Conservation (phyloP, 116 monocot species). For the Trichopus zeylanicus region DNA sequence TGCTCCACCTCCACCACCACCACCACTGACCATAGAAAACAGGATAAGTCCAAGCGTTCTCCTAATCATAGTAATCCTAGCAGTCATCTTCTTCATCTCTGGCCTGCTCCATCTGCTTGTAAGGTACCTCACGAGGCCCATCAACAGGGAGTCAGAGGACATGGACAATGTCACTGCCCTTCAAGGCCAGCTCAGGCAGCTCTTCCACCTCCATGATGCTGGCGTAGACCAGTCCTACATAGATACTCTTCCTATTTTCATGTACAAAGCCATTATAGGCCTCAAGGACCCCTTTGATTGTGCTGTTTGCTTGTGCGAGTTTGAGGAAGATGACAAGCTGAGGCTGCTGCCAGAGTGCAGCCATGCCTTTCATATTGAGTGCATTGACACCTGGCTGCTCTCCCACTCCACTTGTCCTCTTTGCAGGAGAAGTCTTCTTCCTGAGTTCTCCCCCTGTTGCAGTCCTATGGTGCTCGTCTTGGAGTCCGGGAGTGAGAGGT, state of each 20-base stretch:
- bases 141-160: slow-evolving; percentile 28
- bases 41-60: slow-evolving; percentile 65
- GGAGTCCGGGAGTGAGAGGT: slow-evolving; percentile 23
- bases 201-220: slow-evolving; percentile 82
- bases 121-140: slow-evolving; percentile 38
- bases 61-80: slow-evolving; percentile 59
- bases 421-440: slow-evolving; percentile 40
- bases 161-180: slow-evolving; percentile 39
- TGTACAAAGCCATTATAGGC: slow-evolving; percentile 55
- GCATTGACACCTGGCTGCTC: slow-evolving; percentile 72
- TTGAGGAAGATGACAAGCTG: slow-evolving; percentile 54
- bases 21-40: slow-evolving; percentile 15
- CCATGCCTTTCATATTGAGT: slow-evolving; percentile 67
- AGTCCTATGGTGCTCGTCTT: slow-evolving; percentile 30
- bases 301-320: slow-evolving; percentile 67
- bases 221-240: slow-evolving; percentile 80
- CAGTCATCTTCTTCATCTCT: slow-evolving; percentile 66
- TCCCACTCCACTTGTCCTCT: slow-evolving; percentile 72
- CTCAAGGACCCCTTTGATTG: slow-evolving; percentile 63
- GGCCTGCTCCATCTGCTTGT: slow-evolving; percentile 73
- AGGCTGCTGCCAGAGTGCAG: slow-evolving; percentile 59
- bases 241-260: slow-evolving; percentile 60
- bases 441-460: slow-evolving; percentile 11
- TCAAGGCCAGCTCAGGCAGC: slow-evolving; percentile 82
- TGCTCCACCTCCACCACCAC: slow-evolving; percentile 1